Evolutionary conservation across 306 rosid genomes (phyloP).

Genomic region (Acacia confusa): DNA sequence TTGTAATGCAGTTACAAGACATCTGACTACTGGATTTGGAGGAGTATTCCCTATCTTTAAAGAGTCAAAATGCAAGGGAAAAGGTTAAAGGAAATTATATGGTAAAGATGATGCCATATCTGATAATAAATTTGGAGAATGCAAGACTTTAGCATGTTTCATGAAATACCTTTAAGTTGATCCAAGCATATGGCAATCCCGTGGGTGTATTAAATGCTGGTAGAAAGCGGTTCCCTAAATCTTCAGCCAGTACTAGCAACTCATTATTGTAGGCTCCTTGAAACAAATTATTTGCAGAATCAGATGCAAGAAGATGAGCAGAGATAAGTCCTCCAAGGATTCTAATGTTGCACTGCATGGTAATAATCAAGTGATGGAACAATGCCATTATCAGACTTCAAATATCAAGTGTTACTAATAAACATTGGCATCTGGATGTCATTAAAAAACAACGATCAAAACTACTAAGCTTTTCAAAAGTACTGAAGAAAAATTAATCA

Average conservation of each 20-base stretch:
- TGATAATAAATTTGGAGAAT: conserved; percentile 12
- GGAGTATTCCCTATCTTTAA: conserved; percentile 17
- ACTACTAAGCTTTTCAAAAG: conserved; percentile 24
- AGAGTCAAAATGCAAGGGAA: conserved; percentile 10
- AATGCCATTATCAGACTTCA: conserved; percentile 30
- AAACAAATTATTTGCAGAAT: conserved; percentile 66
- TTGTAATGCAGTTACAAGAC: neutral
- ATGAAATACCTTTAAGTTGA: conserved; percentile 78
- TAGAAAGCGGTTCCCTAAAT: conserved; percentile 81
- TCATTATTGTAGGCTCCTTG: conserved; percentile 68
- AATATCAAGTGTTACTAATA: conserved; percentile 15
- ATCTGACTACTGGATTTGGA: neutral
- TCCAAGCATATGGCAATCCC: conserved; percentile 98
- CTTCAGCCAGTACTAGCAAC: conserved; percentile 80
- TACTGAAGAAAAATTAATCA: conserved; percentile 28
- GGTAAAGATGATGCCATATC: neutral
- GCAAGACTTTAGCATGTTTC: conserved; percentile 7
- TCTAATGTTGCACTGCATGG: conserved; percentile 92
- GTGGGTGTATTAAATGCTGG: conserved; percentile 89
- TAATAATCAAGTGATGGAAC: conserved; percentile 44
- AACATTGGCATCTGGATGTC: conserved; percentile 25
- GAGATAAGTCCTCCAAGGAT: conserved; percentile 98
- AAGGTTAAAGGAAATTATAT: conserved; percentile 6
- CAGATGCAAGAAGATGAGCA: conserved; percentile 93
- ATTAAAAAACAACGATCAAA: conserved; percentile 27